Percentiles rank a stretch among this genome's conserved stretches.
phyloP scores from a whole-genome alignment of 305 asterid species.

The Ajuga reptans region DNA sequence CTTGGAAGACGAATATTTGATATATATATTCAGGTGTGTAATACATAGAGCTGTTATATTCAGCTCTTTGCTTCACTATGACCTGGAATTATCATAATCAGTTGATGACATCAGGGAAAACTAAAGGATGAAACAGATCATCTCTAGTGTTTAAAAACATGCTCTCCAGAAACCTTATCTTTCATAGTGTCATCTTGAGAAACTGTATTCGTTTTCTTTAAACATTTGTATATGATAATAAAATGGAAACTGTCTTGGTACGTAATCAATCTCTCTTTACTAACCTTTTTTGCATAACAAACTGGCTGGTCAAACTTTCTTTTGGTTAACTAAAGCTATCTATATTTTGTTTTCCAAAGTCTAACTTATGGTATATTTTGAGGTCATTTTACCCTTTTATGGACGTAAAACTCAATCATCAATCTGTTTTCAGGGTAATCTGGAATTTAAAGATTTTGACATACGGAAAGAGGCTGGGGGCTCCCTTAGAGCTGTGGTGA shows the following conservation, averaged over 20 bases:
- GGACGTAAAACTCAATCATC: not conserved
- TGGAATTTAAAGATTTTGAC: slow-evolving; percentile 47
- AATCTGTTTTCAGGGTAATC: slow-evolving; percentile 44
- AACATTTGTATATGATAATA: not conserved
- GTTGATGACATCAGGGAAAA: not conserved
- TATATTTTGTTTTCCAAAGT: not conserved
- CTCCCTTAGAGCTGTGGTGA: slow-evolving; percentile 37
- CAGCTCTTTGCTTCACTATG: not conserved
- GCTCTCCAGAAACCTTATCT: no score
- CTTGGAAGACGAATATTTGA: slow-evolving; percentile 65
- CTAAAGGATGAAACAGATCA: not conserved
- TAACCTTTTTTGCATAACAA: not conserved
- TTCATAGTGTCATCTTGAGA: not conserved
- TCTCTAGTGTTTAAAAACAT: not conserved
- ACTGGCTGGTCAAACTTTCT: not conserved
- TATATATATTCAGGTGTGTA: slow-evolving; percentile 56
- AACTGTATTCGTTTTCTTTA: not conserved
- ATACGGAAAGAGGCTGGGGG: slow-evolving; percentile 49
- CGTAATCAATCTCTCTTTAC: not conserved
- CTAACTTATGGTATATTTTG: not conserved
- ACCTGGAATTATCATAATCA: not conserved
- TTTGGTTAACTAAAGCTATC: not conserved
- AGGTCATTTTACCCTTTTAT: not conserved
- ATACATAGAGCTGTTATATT: not conserved
- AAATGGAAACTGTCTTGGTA: not conserved